These are phyloP conservation scores for Astrothelium macrocarpum DNA, from an alignment of 495 filamentous ascomycete species.

Conservation along the genomic window DNA sequence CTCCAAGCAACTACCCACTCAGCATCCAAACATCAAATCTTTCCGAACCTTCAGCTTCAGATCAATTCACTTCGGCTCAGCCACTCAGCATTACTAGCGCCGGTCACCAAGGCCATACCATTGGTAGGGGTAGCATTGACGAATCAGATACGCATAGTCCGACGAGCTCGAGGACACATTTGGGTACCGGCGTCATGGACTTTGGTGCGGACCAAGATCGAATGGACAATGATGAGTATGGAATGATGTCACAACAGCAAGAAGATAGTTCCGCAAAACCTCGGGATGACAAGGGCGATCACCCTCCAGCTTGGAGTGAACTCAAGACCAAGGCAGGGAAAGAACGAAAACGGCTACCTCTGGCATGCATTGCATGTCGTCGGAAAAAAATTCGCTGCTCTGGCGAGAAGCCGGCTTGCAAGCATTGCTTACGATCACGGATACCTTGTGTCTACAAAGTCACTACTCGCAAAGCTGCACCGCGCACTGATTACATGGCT, in stretches of 20 bases:
- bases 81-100: slow-evolving; percentile 18
- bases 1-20: background rate
- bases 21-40: slow-evolving; percentile 3
- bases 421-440: slow-evolving; percentile 85
- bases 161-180: background rate
- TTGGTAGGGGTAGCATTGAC: slow-evolving; percentile 12
- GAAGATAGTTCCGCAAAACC: background rate
- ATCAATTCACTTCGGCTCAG: background rate
- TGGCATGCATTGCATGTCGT: slow-evolving; percentile 93
- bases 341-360: slow-evolving; percentile 81
- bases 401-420: slow-evolving; percentile 94
- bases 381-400: slow-evolving; percentile 98
- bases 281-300: slow-evolving; percentile 46
- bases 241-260: slow-evolving; percentile 5
- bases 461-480: slow-evolving; percentile 88
- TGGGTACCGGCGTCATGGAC: background rate
- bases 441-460: slow-evolving; percentile 99
- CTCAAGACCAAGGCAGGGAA: slow-evolving; percentile 98
- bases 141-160: slow-evolving; percentile 18
- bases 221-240: slow-evolving; percentile 14
- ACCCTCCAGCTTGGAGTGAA: slow-evolving; percentile 77
- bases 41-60: background rate
- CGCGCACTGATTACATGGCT: slow-evolving; percentile 96
- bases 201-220: slow-evolving; percentile 16
- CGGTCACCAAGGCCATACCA: slow-evolving; percentile 9